A percentile compares a stretch with the other conserved stretches of the same genome.
phyloP scores from a whole-genome alignment of 106 monocot genomes.

The Iris macrosiphon region DNA sequence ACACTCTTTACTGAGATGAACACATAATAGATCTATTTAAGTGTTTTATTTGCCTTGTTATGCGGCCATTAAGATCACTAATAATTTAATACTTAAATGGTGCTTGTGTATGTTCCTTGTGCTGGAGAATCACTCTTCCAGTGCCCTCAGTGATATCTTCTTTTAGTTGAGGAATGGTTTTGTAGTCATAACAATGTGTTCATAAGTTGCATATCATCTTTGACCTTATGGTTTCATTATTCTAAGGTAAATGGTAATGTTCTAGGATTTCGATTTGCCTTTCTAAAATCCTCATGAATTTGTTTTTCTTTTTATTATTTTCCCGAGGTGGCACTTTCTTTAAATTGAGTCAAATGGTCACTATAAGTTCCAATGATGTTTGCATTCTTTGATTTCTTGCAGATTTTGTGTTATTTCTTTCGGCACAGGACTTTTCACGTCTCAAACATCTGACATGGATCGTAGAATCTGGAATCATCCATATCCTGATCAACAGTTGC shows the following conservation, averaged over 20 bases:
- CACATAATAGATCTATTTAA: too few species aligned
- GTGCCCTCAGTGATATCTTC: too few species aligned
- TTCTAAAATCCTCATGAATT: not conserved
- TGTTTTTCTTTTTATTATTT: not conserved
- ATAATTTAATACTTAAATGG: too few species aligned
- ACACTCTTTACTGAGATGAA: too few species aligned
- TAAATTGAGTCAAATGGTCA: not conserved
- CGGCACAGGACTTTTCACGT: not conserved
- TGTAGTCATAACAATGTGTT: too few species aligned
- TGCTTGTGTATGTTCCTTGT: too few species aligned
- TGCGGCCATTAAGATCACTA: too few species aligned
- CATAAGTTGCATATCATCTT: too few species aligned
- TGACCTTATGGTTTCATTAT: not conserved
- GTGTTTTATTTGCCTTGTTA: too few species aligned
- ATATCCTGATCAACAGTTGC: slow-evolving; percentile 7
- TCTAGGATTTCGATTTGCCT: not conserved
- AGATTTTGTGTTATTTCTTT: slow-evolving; percentile 5
- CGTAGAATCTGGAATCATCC: slow-evolving; percentile 4
- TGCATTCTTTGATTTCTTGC: not conserved
- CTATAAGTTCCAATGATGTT: not conserved
- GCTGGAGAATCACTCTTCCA: too few species aligned
- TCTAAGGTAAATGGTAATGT: not conserved
- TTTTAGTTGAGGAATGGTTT: too few species aligned
- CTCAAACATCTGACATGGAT: slow-evolving; percentile 8
- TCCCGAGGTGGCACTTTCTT: not conserved